These are phyloP conservation scores for Sherardia arvensis DNA, from an alignment of 257 asterid genomes.

Conservation along the genomic window DNA sequence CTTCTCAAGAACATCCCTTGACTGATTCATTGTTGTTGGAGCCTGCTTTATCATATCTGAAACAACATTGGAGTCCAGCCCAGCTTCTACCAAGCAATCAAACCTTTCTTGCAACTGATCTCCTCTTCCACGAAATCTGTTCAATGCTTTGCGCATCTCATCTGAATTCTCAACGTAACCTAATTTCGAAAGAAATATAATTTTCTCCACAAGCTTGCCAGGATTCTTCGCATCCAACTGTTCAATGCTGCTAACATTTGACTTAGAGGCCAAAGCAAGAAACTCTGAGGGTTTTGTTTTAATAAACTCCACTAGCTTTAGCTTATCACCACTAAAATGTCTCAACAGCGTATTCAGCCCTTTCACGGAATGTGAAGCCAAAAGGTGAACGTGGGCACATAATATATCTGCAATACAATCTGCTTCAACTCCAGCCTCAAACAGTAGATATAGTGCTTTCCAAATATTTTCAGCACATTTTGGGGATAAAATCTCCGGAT, in stretches of 20 bases:
- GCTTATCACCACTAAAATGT: slow-evolving; percentile 41
- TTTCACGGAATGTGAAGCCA: slow-evolving; percentile 48
- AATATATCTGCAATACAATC: slow-evolving; percentile 39
- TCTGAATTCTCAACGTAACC: slow-evolving; percentile 81
- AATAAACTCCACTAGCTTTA: slow-evolving; percentile 37
- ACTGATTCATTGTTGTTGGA: slow-evolving; percentile 63
- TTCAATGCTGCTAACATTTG: slow-evolving; percentile 22
- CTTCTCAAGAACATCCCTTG: slow-evolving; percentile 48
- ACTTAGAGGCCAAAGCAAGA: slow-evolving; percentile 49
- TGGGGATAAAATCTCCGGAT: slow-evolving; percentile 47
- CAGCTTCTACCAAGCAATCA: slow-evolving; percentile 65
- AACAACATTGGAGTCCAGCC: slow-evolving; percentile 59
- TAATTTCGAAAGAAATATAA: slow-evolving; percentile 47
- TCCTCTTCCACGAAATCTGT: slow-evolving; percentile 79
- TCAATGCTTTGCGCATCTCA: slow-evolving; percentile 74
- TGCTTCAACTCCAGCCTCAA: slow-evolving; percentile 51
- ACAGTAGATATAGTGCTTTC: slow-evolving; percentile 55
- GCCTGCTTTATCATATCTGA: slow-evolving; percentile 62
- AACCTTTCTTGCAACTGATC: slow-evolving; percentile 92
- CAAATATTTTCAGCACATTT: slow-evolving; percentile 52
- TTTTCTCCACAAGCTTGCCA: slow-evolving; percentile 40
- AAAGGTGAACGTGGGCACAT: slow-evolving; percentile 31
- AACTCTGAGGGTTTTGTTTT: slow-evolving; percentile 43
- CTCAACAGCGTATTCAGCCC: slow-evolving; percentile 59
- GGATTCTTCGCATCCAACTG: slow-evolving; percentile 41